Evolutionary conservation across 225 moss, liverwort and hornwort genomes (phyloP).

Genomic region (Takakia lepidozioides): DNA sequence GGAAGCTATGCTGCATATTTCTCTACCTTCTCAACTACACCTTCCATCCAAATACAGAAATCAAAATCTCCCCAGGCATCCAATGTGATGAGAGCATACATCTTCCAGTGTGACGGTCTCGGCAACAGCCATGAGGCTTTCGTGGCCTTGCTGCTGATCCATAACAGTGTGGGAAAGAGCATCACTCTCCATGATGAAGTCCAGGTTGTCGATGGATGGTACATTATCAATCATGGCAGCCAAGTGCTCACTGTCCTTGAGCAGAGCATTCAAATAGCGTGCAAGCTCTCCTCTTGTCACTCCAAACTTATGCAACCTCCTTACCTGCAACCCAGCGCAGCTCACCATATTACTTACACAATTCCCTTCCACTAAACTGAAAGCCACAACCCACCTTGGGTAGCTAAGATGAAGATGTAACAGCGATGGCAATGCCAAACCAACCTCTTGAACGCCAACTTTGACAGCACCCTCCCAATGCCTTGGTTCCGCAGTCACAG

Average conservation of each 20-base stretch:
- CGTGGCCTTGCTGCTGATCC: slow-evolving; percentile 99
- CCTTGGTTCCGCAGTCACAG: slow-evolving; percentile 89
- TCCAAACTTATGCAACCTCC: slow-evolving; percentile 94
- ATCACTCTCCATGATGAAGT: slow-evolving; percentile 99
- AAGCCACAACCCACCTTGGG: no score
- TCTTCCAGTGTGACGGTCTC: slow-evolving; percentile 94
- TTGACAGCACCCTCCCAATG: slow-evolving; percentile 97
- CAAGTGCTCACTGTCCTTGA: slow-evolving; percentile 97
- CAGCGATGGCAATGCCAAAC: no score
- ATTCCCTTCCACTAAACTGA: no score
- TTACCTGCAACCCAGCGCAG: slow-evolving; percentile 59
- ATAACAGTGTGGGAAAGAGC: slow-evolving; percentile 92
- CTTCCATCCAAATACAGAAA: no score
- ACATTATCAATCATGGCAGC: slow-evolving; percentile 99
- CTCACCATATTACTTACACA: no score
- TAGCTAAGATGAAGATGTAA: no score
- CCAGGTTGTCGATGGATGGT: slow-evolving; percentile 97
- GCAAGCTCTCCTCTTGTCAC: slow-evolving; percentile 98
- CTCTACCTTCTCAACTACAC: no score
- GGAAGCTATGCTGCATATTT: no score
- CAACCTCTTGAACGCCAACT: slow-evolving; percentile 99
- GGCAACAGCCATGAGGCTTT: slow-evolving; percentile 82
- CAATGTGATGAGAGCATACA: slow-evolving; percentile 36
- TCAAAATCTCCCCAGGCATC: neutral
- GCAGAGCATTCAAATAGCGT: slow-evolving; percentile 90